Evolutionary conservation across 345 rosid genomes (phyloP).

Genomic region (Litchi chinensis): DNA sequence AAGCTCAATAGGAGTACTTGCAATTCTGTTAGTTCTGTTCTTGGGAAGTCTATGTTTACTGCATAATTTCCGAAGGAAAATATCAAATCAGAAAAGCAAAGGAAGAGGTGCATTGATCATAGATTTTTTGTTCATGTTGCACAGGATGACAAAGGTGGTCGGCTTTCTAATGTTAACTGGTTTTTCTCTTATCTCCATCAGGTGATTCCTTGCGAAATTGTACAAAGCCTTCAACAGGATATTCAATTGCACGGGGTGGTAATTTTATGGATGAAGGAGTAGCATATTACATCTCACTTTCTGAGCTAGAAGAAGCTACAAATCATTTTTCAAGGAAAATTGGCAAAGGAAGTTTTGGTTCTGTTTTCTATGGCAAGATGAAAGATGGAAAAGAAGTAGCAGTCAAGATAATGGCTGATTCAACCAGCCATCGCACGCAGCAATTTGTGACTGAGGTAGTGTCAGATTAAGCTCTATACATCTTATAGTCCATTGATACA

Average conservation of each 20-base stretch:
- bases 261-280: slow-evolving; percentile 77
- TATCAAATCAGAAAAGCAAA: slow-evolving; percentile 29
- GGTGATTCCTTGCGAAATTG: slow-evolving; percentile 51
- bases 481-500: neutral
- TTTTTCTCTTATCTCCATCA: slow-evolving; percentile 29
- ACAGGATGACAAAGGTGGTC: neutral
- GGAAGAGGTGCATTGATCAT: slow-evolving; percentile 50
- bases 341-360: slow-evolving; percentile 95
- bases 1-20: slow-evolving; percentile 52
- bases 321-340: slow-evolving; percentile 68
- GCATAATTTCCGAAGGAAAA: slow-evolving; percentile 39
- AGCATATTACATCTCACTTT: slow-evolving; percentile 68
- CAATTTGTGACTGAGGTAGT: slow-evolving; percentile 97
- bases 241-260: slow-evolving; percentile 63
- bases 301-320: slow-evolving; percentile 83
- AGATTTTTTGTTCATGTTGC: slow-evolving; percentile 7
- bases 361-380: slow-evolving; percentile 91
- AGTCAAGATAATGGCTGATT: slow-evolving; percentile 81
- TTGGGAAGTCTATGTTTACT: slow-evolving; percentile 54
- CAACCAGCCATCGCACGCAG: slow-evolving; percentile 59
- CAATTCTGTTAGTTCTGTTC: slow-evolving; percentile 49
- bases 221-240: slow-evolving; percentile 50
- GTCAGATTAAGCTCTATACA: slow-evolving; percentile 6
- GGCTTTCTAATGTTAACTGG: neutral
- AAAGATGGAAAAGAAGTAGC: slow-evolving; percentile 95